Conservation (phyloP, 2,329 filamentous ascomycete genomes). For the Cordyceps cicadae region DNA sequence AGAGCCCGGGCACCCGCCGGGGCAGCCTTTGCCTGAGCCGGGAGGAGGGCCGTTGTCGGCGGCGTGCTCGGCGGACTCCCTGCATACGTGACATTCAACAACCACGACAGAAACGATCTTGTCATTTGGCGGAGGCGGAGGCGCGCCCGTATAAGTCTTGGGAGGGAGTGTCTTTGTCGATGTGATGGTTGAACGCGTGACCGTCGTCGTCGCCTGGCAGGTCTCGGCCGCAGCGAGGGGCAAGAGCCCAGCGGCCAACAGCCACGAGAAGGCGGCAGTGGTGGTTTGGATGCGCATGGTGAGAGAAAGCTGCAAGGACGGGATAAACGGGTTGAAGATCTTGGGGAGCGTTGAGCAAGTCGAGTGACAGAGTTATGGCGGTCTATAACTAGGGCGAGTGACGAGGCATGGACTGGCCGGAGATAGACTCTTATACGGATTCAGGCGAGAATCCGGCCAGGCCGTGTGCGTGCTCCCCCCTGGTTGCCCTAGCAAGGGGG, state of each 20-base stretch:
- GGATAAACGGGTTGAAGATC: background rate
- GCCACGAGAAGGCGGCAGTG: background rate
- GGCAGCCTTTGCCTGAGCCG: no score
- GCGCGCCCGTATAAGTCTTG: background rate
- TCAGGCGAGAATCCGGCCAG: no score
- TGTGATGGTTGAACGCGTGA: background rate
- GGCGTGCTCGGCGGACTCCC: background rate
- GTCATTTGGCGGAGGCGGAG: background rate
- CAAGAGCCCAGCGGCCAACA: background rate
- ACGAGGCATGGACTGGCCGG: background rate
- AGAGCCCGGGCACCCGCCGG: no score
- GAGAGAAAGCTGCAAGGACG: no score
- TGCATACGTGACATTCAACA: background rate
- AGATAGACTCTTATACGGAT: slow-evolving; percentile 5
- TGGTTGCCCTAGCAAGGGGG: no score
- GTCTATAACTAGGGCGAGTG: background rate
- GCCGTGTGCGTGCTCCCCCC: no score
- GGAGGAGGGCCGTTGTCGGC: background rate
- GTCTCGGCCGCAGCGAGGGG: background rate
- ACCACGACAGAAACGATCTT: no score
- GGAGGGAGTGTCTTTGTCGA: background rate
- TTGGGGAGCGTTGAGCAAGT: background rate
- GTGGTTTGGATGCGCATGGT: slow-evolving; percentile 1
- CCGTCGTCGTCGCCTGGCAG: background rate
- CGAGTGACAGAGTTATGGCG: background rate